Evolutionary conservation across 2,329 filamentous ascomycete genomes (phyloP), one percentile per base, ranked within the genome.

Genomic region (Alternaria conjuncta): DNA sequence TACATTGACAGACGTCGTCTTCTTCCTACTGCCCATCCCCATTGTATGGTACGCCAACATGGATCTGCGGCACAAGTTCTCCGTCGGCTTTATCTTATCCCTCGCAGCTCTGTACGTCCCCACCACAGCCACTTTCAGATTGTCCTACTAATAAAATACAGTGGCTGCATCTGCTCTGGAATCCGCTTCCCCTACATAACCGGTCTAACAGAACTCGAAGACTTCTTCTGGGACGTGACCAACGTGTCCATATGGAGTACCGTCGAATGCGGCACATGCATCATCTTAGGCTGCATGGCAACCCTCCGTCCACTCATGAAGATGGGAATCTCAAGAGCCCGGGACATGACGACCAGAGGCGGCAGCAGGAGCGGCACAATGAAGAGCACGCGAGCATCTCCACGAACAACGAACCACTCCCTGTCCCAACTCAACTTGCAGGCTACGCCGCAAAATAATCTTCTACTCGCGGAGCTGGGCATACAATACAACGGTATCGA

Each of bases 11-110:
- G 78, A 81, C 46, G 63, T 74, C 11, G 58, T 77, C 3, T 79
- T 80, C 21, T 64, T 75, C 4, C 15, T 66, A 7, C 60, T 80
- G 5, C 78, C 79, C 0, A 79, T 86, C 3, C 81, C 84, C 36
- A 75, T 90, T 2, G 80, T 90, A 3, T 85, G 82, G 79, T 83
- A 85, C 30, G 75, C 88, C 44, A 85, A 87, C 62, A 88, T 90
- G 84, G 82, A 84, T 49, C 69, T 69, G 12, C 81, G 80, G 54
- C 83, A 83, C 3, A 90, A 89, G 70, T 44, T 84, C 10, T 85
- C 85, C 0, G 78, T 89, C 23, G 83, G 85, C 12, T 79, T 83
- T 18, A 82, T 90, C 43, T 77, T 90, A 60, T 82, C 82, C 8
- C 81, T 90, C 74, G 78, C 73, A 41, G 70, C 77, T 25, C 58